Evolutionary conservation across 2,329 filamentous ascomycete genomes (phyloP), one percentile per base, ranked within the genome.

Genomic region (Zasmidium angulare): DNA sequence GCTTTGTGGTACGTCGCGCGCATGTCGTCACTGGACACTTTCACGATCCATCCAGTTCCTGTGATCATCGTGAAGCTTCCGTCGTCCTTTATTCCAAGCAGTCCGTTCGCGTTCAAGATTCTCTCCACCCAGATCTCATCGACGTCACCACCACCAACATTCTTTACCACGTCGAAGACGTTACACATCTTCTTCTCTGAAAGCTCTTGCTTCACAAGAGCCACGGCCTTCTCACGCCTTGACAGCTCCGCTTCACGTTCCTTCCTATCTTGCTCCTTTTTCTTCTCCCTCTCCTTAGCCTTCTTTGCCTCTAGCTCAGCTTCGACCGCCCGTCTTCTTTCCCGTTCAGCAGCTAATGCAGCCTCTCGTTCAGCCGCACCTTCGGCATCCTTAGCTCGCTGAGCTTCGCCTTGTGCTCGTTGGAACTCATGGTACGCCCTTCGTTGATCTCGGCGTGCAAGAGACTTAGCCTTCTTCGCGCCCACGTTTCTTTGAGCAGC

Each of bases 371-470:
- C 79, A 20, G 76, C 76, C 0, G 74, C 74, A 3, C 74, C 76
- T 48, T 75, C 76, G 0, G 75, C 77, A 9, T 80, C 79, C 11
- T 69, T 69, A 1, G 75, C 70, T 0, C 78, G 72, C 20, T 79
- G 76, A 20, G 76, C 72, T 47, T 81, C 79, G 3, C 78, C 79
- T 69, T 81, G 78, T 14, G 77, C 74, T 1, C 79, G 72, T 61
- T 77, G 71, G 64, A 82, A 82, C 63, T 82, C 81, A 66, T 82
- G 75, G 66, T 82, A 82, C 3, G 75, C 75, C 21, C 75, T 64
- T 10, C 72, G 68, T 53, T 76, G 74, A 59, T 82, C 78, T 56
- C 73, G 73, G 19, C 77, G 74, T 0, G 78, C 78, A 7, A 82
- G 71, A 2, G 77, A 78, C 55, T 78, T 79, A 1, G 79, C 78